Evolutionary conservation across 2,329 filamentous ascomycete species (phyloP).

Genomic region (Bipolaris cookei): DNA sequence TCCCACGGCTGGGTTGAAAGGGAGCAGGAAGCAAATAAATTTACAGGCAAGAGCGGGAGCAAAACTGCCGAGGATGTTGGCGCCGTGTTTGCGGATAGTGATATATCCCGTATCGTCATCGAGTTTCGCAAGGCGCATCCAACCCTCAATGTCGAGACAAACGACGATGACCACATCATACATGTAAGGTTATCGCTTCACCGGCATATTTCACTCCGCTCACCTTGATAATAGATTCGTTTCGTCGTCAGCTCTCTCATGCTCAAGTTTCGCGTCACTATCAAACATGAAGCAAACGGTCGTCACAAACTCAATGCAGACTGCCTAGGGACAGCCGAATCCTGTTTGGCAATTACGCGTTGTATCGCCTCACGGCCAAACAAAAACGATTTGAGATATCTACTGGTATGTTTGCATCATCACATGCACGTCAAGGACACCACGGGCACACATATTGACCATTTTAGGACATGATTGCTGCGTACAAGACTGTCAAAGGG

Average conservation of each 20-base stretch:
- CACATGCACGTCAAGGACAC: not conserved
- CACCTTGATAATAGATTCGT: conserved; percentile 24
- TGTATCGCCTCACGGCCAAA: conserved; percentile 44
- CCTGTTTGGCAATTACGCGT: conserved; percentile 40
- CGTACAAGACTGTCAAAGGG: conserved; percentile 45
- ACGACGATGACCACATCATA: conserved; percentile 34
- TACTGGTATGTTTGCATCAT: conserved; percentile 39
- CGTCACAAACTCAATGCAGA: conserved; percentile 37
- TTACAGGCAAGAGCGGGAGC: conserved; percentile 14
- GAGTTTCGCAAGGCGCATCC: conserved; percentile 36
- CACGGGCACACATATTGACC: conserved; percentile 19
- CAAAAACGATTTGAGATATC: conserved; percentile 38
- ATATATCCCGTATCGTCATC: conserved; percentile 30
- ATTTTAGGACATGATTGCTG: conserved; percentile 48
- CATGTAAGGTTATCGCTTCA: conserved; percentile 23
- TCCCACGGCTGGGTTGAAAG: conserved; percentile 51
- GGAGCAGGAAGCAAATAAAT: conserved; percentile 30
- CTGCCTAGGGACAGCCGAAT: conserved; percentile 39
- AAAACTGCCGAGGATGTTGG: conserved; percentile 17
- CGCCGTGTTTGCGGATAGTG: conserved; percentile 26
- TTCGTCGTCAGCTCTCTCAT: conserved; percentile 34
- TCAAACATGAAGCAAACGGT: conserved; percentile 37
- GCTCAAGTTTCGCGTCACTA: conserved; percentile 37
- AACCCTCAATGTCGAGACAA: conserved; percentile 36
- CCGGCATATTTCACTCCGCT: conserved; percentile 2